Conservation (phyloP, 176 grass and related monocot species). For the Puya raimondii region DNA sequence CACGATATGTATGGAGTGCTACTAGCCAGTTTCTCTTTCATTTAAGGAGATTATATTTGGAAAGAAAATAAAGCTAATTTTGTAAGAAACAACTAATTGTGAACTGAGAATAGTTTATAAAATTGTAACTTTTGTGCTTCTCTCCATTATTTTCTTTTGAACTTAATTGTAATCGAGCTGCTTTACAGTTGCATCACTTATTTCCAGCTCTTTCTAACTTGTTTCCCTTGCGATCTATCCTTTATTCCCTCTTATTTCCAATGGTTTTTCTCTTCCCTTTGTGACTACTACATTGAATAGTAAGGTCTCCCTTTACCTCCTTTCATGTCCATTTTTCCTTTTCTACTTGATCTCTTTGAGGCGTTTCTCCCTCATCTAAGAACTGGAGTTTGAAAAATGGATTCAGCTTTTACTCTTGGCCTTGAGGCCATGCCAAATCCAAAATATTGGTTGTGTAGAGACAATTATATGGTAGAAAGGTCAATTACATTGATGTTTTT, state of each 20-base stretch:
- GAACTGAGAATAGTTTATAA: no score
- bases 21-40: no score
- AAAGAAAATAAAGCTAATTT: no score
- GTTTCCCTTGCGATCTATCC: background rate
- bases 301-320: background rate
- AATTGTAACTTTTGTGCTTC: background rate
- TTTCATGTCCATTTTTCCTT: background rate
- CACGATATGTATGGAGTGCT: no score
- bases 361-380: background rate
- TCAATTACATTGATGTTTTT: no score
- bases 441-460: background rate
- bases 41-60: no score
- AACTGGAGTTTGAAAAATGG: background rate
- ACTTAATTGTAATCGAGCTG: background rate
- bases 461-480: no score
- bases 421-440: background rate
- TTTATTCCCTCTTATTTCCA: background rate
- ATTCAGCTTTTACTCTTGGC: background rate
- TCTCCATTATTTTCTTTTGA: background rate
- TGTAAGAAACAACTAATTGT: no score
- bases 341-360: background rate
- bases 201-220: background rate
- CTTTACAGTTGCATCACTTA: background rate
- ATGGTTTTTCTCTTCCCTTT: background rate
- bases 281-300: background rate